These are phyloP conservation scores for Oldenlandia corymbosa DNA, from an alignment of 257 asterid species.

Conservation along the genomic window DNA sequence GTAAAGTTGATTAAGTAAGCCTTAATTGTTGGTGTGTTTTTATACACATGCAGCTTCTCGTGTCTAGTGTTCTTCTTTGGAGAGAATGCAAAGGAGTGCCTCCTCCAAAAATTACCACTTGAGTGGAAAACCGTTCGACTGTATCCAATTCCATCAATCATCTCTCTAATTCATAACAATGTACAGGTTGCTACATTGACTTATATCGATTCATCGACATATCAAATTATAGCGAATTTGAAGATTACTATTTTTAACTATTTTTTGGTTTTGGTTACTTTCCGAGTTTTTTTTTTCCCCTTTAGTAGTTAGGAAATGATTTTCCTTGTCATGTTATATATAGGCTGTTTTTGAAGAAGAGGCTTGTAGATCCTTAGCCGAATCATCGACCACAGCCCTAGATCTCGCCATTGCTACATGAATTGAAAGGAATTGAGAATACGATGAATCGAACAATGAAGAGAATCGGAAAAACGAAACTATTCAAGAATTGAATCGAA, in stretches of 20 bases:
- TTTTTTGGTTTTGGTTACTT: slow-evolving; percentile 5
- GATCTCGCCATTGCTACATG: too few species aligned
- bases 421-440: too few species aligned
- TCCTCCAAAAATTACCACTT: slow-evolving; percentile 82
- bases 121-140: slow-evolving; percentile 77
- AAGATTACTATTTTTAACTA: slow-evolving; percentile 57
- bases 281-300: slow-evolving; percentile 5
- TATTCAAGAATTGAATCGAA: too few species aligned
- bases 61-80: slow-evolving; percentile 78
- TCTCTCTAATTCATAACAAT: slow-evolving; percentile 93
- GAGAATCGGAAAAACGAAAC: too few species aligned
- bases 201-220: slow-evolving; percentile 87
- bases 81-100: slow-evolving; percentile 59
- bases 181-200: slow-evolving; percentile 97
- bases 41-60: slow-evolving; percentile 62
- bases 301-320: slow-evolving; percentile 21
- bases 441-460: too few species aligned
- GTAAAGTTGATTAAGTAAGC: too few species aligned
- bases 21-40: slow-evolving; percentile 5
- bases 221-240: slow-evolving; percentile 94
- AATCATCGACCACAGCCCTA: too few species aligned
- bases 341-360: slow-evolving; percentile 97
- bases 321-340: slow-evolving; percentile 27
- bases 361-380: too few species aligned
- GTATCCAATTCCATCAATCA: slow-evolving; percentile 84